Evolutionary conservation across 2,329 filamentous ascomycete species (phyloP).

Genomic region (Stagonosporopsis rhizophila): DNA sequence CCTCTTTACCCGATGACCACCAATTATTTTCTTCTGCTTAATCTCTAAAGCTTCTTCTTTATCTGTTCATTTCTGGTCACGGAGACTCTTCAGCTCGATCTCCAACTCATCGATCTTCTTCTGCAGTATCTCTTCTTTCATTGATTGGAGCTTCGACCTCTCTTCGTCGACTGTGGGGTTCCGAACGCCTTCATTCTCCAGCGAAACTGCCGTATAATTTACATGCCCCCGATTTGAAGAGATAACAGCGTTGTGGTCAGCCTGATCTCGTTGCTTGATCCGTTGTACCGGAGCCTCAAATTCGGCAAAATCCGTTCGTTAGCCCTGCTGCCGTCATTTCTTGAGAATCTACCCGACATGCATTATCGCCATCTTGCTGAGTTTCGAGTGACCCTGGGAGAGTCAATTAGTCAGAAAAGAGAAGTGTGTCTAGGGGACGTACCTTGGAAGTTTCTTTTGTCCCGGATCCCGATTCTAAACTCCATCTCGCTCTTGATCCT

Average conservation of each 20-base stretch:
- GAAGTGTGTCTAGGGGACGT: too few species aligned
- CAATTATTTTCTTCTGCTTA: not conserved
- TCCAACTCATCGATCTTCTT: not conserved
- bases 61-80: not conserved
- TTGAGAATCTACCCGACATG: not conserved
- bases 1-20: too few species aligned
- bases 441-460: too few species aligned
- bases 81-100: not conserved
- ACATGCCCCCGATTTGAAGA: not conserved
- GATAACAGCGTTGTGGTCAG: not conserved
- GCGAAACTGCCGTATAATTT: not conserved
- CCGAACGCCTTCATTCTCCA: not conserved
- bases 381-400: too few species aligned
- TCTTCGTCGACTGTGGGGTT: not conserved
- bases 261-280: not conserved
- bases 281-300: not conserved
- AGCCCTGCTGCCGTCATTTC: not conserved
- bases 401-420: too few species aligned
- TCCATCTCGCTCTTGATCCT: too few species aligned
- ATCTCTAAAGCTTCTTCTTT: not conserved
- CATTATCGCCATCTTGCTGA: not conserved
- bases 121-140: not conserved
- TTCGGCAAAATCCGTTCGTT: not conserved
- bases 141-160: not conserved
- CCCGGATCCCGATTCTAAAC: too few species aligned